Percentiles rank a stretch among this genome's conserved stretches.
These are phyloP conservation scores for Lactifluus echinatus DNA, from an alignment of 768 basidiomycete species.

Conservation along the genomic window DNA sequence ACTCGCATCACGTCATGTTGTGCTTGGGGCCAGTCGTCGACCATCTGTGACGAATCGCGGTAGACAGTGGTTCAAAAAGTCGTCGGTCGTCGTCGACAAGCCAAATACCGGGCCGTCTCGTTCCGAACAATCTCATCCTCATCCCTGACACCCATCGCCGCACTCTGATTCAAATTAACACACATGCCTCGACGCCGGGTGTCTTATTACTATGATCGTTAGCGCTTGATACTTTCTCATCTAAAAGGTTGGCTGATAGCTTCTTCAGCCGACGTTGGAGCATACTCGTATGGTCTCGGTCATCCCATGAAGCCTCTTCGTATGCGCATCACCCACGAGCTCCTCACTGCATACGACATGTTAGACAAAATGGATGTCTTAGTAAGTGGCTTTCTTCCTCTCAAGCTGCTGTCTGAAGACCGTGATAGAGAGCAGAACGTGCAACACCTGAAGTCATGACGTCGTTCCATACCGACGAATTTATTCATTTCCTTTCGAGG, in stretches of 20 bases:
- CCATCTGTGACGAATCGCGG: constrained; percentile 7
- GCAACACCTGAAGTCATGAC: constrained; percentile 50
- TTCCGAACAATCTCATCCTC: neutral
- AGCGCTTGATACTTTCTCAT: constrained; percentile 15
- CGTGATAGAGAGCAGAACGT: constrained; percentile 27
- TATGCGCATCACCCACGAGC: constrained; percentile 88
- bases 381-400: constrained; percentile 38
- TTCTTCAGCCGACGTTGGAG: constrained; percentile 54
- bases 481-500: constrained; percentile 80
- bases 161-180: neutral
- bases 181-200: constrained; percentile 65
- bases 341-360: constrained; percentile 87
- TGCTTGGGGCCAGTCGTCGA: constrained; percentile 19
- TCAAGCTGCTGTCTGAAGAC: neutral
- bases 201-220: constrained; percentile 74
- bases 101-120: neutral
- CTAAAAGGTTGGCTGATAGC: neutral
- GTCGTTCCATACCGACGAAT: constrained; percentile 98
- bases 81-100: too few species aligned
- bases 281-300: constrained; percentile 75
- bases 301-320: constrained; percentile 97
- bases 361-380: constrained; percentile 90
- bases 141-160: too few species aligned
- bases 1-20: constrained; percentile 71
- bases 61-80: neutral